Evolutionary conservation across 768 basidiomycete species (phyloP), one percentile per base, ranked within the genome.

Genomic region (Termitomyces sp.): DNA sequence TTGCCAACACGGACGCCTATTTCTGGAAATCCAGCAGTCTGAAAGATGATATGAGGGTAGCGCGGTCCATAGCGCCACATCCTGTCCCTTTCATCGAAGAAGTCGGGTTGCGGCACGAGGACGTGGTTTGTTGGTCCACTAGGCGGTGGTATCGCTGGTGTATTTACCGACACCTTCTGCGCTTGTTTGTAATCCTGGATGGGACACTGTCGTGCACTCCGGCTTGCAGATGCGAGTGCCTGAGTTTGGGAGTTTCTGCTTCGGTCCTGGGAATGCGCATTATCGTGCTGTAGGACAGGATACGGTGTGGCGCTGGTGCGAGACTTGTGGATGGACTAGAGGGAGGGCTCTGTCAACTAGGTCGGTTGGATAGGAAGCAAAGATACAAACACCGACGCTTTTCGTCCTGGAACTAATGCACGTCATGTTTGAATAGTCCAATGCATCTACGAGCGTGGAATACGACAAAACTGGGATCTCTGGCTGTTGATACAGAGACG

Each of bases 1-100:
- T 74, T 71, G 2, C 64, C 65, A n/a, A 72, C 61, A n/a, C 64
- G 60, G 13, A 72, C 67, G 0, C 72, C 71, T 27, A 63, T 57
- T 53, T 68, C 72, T 4, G 68, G 74, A 62, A 61, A 64, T 44
- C 57, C 63, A 51, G 46, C 63, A 20, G 39, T 55, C 59, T 66
- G 63, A 62, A 79, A 78, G 1, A 57, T 57, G 53, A 79, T 72
- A 5, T 64, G 55, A 10, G 66, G 64, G 3, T 46, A 62, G 16
- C 60, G 55, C 20, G 53, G 59, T 55, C 65, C 65, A 34, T 51
- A 54, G 41, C 57, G 53, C 55, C 56, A 58, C 52, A 22, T 27
- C 29, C 34, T 53, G 24, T 55, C 55, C 8, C 62, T 46, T 32
- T 58, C 62, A 26, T 67, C 60, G 36, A 65, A 63, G 54, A 62